Base-by-base conservation (phyloP, 2,329 filamentous ascomycete species). In the Aspergillus novofumigatus region DNA sequence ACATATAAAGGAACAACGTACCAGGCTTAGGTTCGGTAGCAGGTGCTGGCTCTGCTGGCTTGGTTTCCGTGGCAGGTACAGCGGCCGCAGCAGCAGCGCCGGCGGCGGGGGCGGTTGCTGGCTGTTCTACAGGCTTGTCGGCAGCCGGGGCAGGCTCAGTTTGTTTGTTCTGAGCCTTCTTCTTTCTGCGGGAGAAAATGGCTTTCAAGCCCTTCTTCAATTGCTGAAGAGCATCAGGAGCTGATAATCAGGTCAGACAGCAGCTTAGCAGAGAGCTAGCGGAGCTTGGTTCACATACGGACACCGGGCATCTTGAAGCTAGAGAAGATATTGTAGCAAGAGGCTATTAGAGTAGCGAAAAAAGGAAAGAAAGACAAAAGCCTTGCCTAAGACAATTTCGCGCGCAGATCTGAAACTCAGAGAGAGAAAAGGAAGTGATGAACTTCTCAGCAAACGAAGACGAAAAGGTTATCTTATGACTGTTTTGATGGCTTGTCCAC, bases 171-270 rank as follows among this genome's bases (percentile, higher is more conserved):
- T 54, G 52, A 47, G 55, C 41, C 23, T 58, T 58, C 62, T 68
- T 68, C 63, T 69, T 72, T 67, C 69, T 73, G 23, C 63, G 63
- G 42, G 64, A 60, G 62, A 74, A 69, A 52, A 74, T 62, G 42
- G 59, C 57, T 54, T 70, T 74, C 47, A 73, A 61, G 51, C 67
- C 64, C 47, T 65, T 67, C 67, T 74, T 74, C 59, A 74, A 49
- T 60, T 71, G 65, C 23, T 68, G 59, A 26, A 72, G 59, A 54
- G 68, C 64, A 63, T 71, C 64, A 53, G 67, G 68, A 44, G 70
- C 70, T 73, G 49, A 28, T 29, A 44, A 44, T 28, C 8, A 45
- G 25, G 8, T 32, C 38, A 45, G 53, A 50, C 21, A 49, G 10
- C 14, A 11, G 14, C 7, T 23, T 26, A 21, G 23, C 26, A 35